These are phyloP conservation scores for Aspergillus novoparasiticus DNA, from an alignment of 2,329 filamentous ascomycete genomes.

Conservation along the genomic window DNA sequence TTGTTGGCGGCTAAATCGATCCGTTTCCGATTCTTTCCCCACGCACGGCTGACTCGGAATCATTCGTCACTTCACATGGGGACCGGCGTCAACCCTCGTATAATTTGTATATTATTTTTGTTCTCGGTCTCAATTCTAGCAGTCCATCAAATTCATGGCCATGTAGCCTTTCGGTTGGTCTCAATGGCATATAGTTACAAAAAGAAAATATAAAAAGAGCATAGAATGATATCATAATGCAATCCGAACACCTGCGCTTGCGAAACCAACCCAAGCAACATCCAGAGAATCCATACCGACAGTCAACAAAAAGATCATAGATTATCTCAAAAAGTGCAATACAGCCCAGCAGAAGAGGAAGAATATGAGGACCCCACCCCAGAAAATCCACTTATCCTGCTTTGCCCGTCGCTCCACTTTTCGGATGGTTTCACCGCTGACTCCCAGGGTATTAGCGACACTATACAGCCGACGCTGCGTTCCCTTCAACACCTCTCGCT, in stretches of 20 bases:
- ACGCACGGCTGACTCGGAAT: slow-evolving; percentile 10
- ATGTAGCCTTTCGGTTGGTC: background rate
- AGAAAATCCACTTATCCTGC: slow-evolving; percentile 99
- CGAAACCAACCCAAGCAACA: slow-evolving; percentile 21
- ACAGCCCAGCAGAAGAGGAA: slow-evolving; percentile 91
- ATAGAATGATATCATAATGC: slow-evolving; percentile 12
- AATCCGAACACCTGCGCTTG: slow-evolving; percentile 36
- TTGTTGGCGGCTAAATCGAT: slow-evolving; percentile 21
- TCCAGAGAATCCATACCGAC: slow-evolving; percentile 4
- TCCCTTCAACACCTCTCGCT: slow-evolving; percentile 91
- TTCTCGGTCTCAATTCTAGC: background rate
- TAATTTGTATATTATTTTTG: background rate
- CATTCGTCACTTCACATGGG: slow-evolving; percentile 1
- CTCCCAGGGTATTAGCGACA: slow-evolving; percentile 88
- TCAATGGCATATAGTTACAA: background rate
- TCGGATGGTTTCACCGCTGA: slow-evolving; percentile 93
- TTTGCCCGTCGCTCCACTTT: slow-evolving; percentile 91
- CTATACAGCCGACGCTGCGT: slow-evolving; percentile 90
- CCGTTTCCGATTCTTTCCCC: slow-evolving; percentile 24
- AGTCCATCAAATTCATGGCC: background rate
- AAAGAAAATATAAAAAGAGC: slow-evolving; percentile 8
- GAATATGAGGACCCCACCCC: slow-evolving; percentile 81
- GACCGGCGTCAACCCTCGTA: background rate
- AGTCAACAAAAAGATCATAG: slow-evolving; percentile 4
- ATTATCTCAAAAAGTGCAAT: slow-evolving; percentile 76